These are phyloP conservation scores for Ploettnerulaceae sp. DNA, from an alignment of 2,329 filamentous ascomycete species.

Conservation along the genomic window DNA sequence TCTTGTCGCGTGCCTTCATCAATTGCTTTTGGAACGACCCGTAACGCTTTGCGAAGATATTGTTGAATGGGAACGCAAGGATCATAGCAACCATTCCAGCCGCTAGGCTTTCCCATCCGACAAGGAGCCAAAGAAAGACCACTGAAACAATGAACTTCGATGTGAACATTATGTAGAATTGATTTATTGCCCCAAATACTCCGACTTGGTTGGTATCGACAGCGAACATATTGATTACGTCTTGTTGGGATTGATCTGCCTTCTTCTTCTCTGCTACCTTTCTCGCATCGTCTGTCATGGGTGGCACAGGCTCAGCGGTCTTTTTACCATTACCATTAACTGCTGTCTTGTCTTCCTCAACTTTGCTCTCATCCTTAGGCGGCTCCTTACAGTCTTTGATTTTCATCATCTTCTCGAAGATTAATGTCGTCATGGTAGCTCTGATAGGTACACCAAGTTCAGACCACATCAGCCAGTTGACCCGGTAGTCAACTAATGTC, in stretches of 20 bases:
- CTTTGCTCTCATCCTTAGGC: constrained; percentile 29
- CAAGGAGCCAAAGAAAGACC: constrained; percentile 55
- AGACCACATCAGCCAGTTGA: constrained; percentile 20
- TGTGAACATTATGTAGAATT: constrained; percentile 54
- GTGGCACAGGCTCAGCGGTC: constrained; percentile 17
- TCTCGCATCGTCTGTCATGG: constrained; percentile 23
- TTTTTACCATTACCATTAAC: constrained; percentile 21
- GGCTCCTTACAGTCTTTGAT: constrained; percentile 60
- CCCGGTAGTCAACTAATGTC: constrained; percentile 14
- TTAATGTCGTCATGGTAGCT: constrained; percentile 62
- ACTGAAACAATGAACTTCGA: constrained; percentile 58
- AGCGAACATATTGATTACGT: constrained; percentile 68
- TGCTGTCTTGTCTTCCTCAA: constrained; percentile 42
- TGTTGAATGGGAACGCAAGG: constrained; percentile 61
- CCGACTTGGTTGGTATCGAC: constrained; percentile 65
- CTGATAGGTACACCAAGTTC: constrained; percentile 47
- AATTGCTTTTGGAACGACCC: constrained; percentile 57
- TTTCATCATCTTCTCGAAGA: constrained; percentile 71
- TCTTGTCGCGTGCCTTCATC: constrained; percentile 70
- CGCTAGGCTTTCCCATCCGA: constrained; percentile 64
- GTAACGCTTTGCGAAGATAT: constrained; percentile 60
- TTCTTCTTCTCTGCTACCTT: constrained; percentile 36
- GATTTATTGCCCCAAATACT: constrained; percentile 59
- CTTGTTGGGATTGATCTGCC: constrained; percentile 57
- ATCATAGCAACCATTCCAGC: constrained; percentile 59